Evolutionary conservation across 768 basidiomycete species (phyloP), one percentile per base, ranked within the genome.

Genomic region (Glaciozyma antarctica): DNA sequence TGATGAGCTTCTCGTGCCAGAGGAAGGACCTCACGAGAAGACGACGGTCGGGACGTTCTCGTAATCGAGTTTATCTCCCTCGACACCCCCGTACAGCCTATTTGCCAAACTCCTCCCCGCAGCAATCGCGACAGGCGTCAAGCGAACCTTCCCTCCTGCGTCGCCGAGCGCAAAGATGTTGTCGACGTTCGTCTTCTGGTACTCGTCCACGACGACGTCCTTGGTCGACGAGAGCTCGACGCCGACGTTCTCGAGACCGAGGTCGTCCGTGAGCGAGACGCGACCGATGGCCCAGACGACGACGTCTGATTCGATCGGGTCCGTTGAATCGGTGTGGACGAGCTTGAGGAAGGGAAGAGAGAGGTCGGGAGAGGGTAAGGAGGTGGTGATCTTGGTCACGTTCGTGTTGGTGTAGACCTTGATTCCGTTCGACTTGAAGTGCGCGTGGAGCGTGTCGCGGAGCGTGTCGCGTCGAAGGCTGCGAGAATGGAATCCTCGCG

Each of bases 81-180:
- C 81, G 66, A 84, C 83, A 5, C 86, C 86, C 16, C 95, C 95
- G 73, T 90, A 99, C 55, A 98, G 78, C 65, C 95, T 81, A 78
- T 98, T 98, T 60, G 87, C 82, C 48, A 97, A 79, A 66, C 91
- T 80, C 65, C 95, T 81, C 28, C 91, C 95, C 21, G 95, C 95
- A 56, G 94, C 94, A 63, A 99, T 94, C 49, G 95, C 95, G 15
- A 99, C 95, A 22, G 95, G 95, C 7, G 95, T 99, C 65, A 99
- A 81, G 43, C 93, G 80, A 49, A 85, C 88, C 77, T 95, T 93
- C 67, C 95, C 95, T 70, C 84, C 84, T 26, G 92, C 90, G 75
- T 99, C 95, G 3, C 95, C 95, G 63, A 98, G 86, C 3, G 91
- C 84, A 52, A 81, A 85, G 71, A 98, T 80, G 53, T 83, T 81